Percentiles rank a stretch among this genome's conserved stretches.
phyloP scores from a whole-genome alignment of 495 filamentous ascomycete genomes.

The Penicillium parvum region DNA sequence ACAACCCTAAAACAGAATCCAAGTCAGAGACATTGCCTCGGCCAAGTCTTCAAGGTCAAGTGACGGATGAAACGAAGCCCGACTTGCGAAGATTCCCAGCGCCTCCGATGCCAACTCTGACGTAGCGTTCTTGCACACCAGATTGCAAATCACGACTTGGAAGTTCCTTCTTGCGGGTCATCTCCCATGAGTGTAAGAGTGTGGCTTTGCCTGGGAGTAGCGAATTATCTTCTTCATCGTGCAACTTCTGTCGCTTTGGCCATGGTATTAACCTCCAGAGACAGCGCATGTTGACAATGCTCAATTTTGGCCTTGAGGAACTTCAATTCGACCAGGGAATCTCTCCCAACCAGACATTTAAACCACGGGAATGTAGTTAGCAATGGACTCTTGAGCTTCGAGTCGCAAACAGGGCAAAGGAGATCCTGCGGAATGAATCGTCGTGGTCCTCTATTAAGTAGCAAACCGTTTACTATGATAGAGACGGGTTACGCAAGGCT shows the following conservation, averaged over 20 bases:
- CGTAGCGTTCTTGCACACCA: slow-evolving; percentile 25
- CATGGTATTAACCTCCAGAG: slow-evolving; percentile 17
- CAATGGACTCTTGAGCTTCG: no score
- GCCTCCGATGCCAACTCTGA: slow-evolving; percentile 38
- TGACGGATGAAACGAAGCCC: slow-evolving; percentile 9
- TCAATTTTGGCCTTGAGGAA: no score
- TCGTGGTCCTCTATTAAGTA: not conserved
- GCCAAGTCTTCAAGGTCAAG: no score
- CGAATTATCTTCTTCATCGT: slow-evolving; percentile 11
- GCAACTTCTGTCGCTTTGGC: slow-evolving; percentile 10
- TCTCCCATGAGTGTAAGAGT: slow-evolving; percentile 9
- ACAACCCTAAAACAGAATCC: slow-evolving; percentile 2
- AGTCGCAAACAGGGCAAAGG: not conserved
- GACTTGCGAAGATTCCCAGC: slow-evolving; percentile 38
- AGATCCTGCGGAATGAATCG: no score
- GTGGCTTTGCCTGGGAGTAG: slow-evolving; percentile 6
- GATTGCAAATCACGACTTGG: not conserved
- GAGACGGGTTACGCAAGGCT: not conserved
- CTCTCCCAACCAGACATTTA: no score
- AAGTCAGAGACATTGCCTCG: slow-evolving; percentile 10
- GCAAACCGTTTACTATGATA: not conserved
- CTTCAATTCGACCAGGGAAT: no score
- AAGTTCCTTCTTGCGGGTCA: not conserved
- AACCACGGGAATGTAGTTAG: no score
- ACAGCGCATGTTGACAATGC: slow-evolving; percentile 10